Evolutionary conservation across 768 basidiomycete genomes (phyloP).

Genomic region (Aureoboletus auriporus): DNA sequence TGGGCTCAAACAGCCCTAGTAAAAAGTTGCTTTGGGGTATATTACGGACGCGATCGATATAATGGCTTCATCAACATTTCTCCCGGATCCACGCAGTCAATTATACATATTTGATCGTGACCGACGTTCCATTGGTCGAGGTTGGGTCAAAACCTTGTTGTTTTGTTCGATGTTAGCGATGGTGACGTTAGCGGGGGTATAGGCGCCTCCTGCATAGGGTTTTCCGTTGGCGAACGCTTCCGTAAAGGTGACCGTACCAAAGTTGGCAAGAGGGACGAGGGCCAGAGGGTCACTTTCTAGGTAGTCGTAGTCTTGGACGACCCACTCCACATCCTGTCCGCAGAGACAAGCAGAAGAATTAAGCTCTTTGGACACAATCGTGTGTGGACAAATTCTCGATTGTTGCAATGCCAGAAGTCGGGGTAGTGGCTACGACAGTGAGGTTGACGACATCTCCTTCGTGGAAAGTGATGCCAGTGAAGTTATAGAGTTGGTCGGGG

Average conservation of each 20-base stretch:
- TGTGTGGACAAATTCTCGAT: neutral
- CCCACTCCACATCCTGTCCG: neutral
- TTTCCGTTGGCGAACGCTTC: neutral
- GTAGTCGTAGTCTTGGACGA: neutral
- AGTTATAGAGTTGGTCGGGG: neutral
- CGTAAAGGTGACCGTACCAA: conserved; percentile 1
- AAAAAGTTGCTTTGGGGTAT: no score
- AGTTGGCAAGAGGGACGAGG: neutral
- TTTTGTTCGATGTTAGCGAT: neutral
- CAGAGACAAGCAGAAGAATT: neutral
- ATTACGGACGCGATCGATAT: no score
- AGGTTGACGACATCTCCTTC: neutral
- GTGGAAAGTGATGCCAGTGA: neutral
- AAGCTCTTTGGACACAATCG: neutral
- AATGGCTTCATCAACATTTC: no score
- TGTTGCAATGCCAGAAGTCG: neutral
- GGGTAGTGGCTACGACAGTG: neutral
- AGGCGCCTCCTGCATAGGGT: neutral
- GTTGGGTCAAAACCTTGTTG: neutral
- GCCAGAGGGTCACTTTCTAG: neutral
- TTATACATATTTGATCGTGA: neutral
- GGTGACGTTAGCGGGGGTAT: neutral
- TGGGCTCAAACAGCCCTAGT: no score
- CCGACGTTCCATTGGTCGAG: neutral
- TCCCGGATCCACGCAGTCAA: neutral